Conservation (phyloP, 2,329 filamentous ascomycete genomes). For the Trichoderma citrinoviride region DNA sequence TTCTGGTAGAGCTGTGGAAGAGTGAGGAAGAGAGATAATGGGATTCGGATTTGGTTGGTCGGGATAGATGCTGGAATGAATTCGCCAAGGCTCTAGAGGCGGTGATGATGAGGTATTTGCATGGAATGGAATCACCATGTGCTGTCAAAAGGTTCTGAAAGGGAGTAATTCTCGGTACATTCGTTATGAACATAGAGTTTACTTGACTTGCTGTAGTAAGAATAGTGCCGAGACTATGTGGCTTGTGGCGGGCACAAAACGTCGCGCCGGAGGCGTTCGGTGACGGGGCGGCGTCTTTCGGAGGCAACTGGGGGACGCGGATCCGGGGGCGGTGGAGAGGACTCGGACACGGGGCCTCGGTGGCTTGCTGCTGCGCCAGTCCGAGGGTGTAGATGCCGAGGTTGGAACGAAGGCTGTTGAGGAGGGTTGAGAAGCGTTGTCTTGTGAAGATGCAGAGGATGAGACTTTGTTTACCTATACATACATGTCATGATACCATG, state of each 20-base stretch:
- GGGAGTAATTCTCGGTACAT: neutral
- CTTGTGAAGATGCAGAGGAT: too few species aligned
- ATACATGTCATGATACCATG: too few species aligned
- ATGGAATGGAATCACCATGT: neutral
- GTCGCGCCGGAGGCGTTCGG: too few species aligned
- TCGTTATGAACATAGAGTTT: neutral
- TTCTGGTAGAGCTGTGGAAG: conserved; percentile 10
- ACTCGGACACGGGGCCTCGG: neutral
- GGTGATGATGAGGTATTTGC: neutral
- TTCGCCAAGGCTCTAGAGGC: neutral
- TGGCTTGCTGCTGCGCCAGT: neutral
- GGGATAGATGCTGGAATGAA: too few species aligned
- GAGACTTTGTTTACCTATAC: too few species aligned
- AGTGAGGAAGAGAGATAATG: neutral
- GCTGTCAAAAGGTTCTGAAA: too few species aligned
- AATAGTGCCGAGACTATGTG: too few species aligned
- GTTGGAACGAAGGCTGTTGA: neutral
- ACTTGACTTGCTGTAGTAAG: neutral
- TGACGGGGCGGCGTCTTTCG: too few species aligned
- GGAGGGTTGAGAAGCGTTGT: neutral
- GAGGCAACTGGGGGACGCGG: neutral
- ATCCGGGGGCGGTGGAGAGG: neutral
- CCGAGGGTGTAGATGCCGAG: conserved; percentile 2
- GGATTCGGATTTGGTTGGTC: neutral
- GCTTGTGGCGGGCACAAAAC: too few species aligned